phyloP scores from a whole-genome alignment of 2,329 filamentous ascomycete genomes.

The Ceratocystis cacaofunesta region DNA sequence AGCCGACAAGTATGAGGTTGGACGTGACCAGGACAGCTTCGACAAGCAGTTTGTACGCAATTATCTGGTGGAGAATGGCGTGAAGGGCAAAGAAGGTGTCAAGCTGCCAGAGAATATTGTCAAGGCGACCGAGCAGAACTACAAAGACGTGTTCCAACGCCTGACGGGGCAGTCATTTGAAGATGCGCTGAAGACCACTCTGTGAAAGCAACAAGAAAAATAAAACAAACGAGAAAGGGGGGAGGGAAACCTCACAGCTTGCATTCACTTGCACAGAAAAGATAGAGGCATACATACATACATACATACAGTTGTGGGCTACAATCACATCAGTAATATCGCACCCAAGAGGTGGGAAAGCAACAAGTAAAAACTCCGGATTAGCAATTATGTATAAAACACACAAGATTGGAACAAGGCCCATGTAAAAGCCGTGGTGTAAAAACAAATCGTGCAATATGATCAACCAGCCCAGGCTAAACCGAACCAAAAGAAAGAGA shows the following conservation, averaged over 20 bases:
- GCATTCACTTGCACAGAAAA: not conserved
- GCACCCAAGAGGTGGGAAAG: not conserved
- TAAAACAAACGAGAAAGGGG: not conserved
- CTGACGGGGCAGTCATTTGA: constrained; percentile 41
- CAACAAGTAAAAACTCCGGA: constrained; percentile 3
- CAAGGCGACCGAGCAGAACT: constrained; percentile 53
- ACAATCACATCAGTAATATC: not conserved
- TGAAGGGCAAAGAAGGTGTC: constrained; percentile 29
- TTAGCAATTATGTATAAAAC: constrained; percentile 1
- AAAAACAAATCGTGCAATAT: constrained; percentile 3
- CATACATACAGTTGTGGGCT: not conserved
- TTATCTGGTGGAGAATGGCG: constrained; percentile 58
- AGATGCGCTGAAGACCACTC: constrained; percentile 18
- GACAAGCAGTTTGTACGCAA: constrained; percentile 79
- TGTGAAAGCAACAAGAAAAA: not conserved
- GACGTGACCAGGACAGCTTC: constrained; percentile 65
- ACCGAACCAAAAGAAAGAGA: not conserved
- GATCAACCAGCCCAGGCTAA: constrained; percentile 7
- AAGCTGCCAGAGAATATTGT: constrained; percentile 57
- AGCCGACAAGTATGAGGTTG: constrained; percentile 45
- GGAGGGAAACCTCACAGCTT: not conserved
- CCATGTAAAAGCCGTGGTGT: not conserved
- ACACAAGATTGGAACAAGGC: constrained; percentile 1
- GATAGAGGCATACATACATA: not conserved
- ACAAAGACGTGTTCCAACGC: constrained; percentile 57